Conservation (phyloP, 345 rosid genomes). For the Gossypium sturtianum region DNA sequence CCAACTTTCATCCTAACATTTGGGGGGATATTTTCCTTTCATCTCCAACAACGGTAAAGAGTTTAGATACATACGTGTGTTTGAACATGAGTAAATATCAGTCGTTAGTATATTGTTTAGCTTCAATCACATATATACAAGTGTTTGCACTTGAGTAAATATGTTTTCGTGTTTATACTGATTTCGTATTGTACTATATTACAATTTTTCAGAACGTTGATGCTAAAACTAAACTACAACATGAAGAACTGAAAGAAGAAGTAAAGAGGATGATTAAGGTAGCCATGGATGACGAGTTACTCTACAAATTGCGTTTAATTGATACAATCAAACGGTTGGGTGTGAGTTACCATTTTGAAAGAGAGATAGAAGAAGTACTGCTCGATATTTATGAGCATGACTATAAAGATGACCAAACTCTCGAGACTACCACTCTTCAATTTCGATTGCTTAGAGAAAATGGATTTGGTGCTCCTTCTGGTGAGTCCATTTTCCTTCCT, state of each 20-base stretch:
- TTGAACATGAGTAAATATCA: no score
- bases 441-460: neutral
- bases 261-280: slow-evolving; percentile 18
- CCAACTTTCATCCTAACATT: neutral
- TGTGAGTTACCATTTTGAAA: slow-evolving; percentile 18
- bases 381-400: neutral
- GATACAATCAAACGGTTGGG: slow-evolving; percentile 28
- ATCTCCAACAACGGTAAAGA: neutral
- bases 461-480: neutral
- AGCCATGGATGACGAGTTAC: neutral
- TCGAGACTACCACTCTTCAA: neutral
- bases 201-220: slow-evolving; percentile 6
- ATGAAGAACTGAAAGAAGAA: slow-evolving; percentile 12
- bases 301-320: slow-evolving; percentile 13
- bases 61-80: neutral
- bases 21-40: slow-evolving; percentile 7
- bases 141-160: no score
- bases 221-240: neutral
- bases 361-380: neutral
- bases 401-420: neutral
- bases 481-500: neutral
- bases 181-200: neutral
- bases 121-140: no score
- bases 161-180: no score
- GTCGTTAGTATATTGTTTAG: no score